Evolutionary conservation across 2,329 filamentous ascomycete species (phyloP), one percentile per base, ranked within the genome.

Genomic region (Claviceps sp.): DNA sequence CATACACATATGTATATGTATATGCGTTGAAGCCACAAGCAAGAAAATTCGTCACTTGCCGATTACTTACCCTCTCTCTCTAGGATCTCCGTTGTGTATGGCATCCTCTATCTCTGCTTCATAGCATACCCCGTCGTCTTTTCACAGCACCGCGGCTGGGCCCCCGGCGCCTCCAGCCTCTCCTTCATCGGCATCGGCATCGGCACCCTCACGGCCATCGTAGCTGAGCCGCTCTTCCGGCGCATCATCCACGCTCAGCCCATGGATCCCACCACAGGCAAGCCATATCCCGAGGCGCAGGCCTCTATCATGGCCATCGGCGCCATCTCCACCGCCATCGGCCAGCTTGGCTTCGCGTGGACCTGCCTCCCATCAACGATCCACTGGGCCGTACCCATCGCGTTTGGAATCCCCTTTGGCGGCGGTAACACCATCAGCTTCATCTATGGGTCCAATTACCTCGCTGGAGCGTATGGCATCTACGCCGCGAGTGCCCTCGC

Each of bases 101-200:
- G 82, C 18, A 89, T 95, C 42, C 73, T 96, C 1, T 93, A 93
- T 62, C 80, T 95, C 36, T 94, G 88, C 67, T 95, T 95, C 70
- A 84, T 94, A 16, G 88, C 87, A 13, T 94, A 94, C 64, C 89
- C 89, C 0, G 85, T 94, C 54, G 85, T 95, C 53, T 95, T 93
- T 67, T 73, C 75, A 11, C 72, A 84, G 42, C 64, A 77, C 53
- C 84, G 90, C 18, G 87, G 87, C 54, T 96, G 89, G 90, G 75
- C 75, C 2, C 73, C 84, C 0, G 83, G 86, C 1, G 67, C 85
- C 38, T 81, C 83, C 0, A 89, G 90, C 0, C 77, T 96, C 2
- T 78, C 88, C 1, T 96, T 94, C 65, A 61, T 84, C 5, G 90
- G 78, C n/a, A 72, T 82, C 20, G 80, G 77, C n/a, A 67, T 78